Evolutionary conservation across 139 green algal species (phyloP).

Genomic region (Haematococcus lacustris): DNA sequence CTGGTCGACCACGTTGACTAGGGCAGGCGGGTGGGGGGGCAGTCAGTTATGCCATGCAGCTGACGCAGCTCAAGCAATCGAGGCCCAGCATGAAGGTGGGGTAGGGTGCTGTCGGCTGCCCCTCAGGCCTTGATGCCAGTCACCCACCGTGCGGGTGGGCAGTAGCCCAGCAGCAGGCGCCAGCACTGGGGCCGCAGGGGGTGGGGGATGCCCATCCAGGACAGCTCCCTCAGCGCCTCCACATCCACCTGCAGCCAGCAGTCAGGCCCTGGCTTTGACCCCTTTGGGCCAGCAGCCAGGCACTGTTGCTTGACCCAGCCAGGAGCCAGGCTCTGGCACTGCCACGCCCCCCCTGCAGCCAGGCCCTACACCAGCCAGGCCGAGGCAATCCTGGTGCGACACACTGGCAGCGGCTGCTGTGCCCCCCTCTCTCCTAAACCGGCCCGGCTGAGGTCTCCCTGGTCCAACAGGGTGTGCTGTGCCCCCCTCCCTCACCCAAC

Average conservation of each 20-base stretch:
- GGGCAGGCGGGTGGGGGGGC: neutral
- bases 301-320: neutral
- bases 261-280: neutral
- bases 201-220: constrained; percentile 82
- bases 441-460: too few relatives aligned
- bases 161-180: constrained; percentile 93
- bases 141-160: constrained; percentile 71
- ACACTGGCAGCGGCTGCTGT: too few relatives aligned
- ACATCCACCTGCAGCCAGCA: constrained; percentile 58
- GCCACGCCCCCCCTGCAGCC: neutral
- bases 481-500: too few relatives aligned
- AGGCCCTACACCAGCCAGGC: neutral
- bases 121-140: neutral
- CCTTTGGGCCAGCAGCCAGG: neutral
- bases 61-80: neutral
- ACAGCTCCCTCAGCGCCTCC: constrained; percentile 76
- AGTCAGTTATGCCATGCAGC: neutral
- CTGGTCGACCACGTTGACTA: neutral
- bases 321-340: neutral
- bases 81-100: neutral
- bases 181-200: constrained; percentile 74
- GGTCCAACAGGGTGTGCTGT: too few relatives aligned
- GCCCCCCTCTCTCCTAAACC: too few relatives aligned
- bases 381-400: neutral
- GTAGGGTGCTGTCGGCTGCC: neutral